phyloP scores from a whole-genome alignment of 495 filamentous ascomycete species.

The Tetracladium marchalianum region DNA sequence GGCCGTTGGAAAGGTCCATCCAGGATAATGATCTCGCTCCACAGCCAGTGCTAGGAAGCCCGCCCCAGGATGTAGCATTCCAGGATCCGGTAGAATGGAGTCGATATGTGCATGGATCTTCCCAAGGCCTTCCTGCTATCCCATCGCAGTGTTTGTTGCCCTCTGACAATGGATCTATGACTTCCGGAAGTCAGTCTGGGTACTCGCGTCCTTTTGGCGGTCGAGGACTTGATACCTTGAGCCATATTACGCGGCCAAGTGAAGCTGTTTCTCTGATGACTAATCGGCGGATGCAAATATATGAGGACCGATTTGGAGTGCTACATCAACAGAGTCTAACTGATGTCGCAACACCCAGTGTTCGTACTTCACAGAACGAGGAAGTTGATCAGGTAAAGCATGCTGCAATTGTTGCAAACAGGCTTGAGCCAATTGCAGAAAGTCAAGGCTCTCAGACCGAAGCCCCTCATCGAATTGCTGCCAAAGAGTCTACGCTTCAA shows the following conservation, averaged over 20 bases:
- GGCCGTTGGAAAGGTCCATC: constrained; percentile 24
- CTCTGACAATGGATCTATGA: constrained; percentile 24
- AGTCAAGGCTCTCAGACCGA: background rate
- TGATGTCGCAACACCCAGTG: constrained; percentile 16
- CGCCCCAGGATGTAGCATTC: background rate
- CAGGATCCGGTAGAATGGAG: constrained; percentile 43
- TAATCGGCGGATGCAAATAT: constrained; percentile 14
- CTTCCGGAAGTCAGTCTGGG: constrained; percentile 32
- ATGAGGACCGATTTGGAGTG: constrained; percentile 13
- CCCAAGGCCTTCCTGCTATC: constrained; percentile 32
- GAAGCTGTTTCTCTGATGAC: background rate
- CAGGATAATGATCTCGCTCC: background rate
- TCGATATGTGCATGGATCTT: constrained; percentile 27
- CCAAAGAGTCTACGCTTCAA: background rate
- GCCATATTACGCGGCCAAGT: constrained; percentile 15
- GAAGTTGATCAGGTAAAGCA: constrained; percentile 11
- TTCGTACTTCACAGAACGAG: constrained; percentile 7
- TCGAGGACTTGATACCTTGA: constrained; percentile 21
- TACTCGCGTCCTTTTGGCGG: constrained; percentile 36
- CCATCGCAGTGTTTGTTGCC: constrained; percentile 41
- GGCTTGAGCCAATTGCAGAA: constrained; percentile 8
- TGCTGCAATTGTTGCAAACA: constrained; percentile 7
- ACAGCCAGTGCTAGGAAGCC: constrained; percentile 11
- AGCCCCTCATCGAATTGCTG: background rate
- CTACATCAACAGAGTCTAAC: constrained; percentile 15